A percentile compares a stretch with the other conserved stretches of the same genome.
phyloP scores from a whole-genome alignment of 306 rosid species.

The Dryas octopetala region DNA sequence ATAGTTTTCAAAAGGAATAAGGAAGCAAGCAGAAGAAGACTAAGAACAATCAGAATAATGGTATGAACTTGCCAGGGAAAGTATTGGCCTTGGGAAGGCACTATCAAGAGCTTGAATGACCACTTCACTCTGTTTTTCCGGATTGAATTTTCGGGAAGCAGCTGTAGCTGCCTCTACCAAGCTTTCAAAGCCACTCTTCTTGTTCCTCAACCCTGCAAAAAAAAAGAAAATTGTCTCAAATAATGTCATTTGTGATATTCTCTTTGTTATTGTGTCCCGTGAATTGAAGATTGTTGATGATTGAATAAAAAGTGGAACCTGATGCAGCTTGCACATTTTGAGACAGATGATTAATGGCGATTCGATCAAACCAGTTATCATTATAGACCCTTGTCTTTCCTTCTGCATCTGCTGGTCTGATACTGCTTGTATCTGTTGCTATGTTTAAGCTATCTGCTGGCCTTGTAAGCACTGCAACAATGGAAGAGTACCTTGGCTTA shows the following conservation, averaged over 20 bases:
- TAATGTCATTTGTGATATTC: background rate
- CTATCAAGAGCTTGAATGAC: conserved; percentile 55
- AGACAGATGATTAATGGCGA: conserved; percentile 74
- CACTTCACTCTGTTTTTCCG: conserved; percentile 51
- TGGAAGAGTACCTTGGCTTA: conserved; percentile 22
- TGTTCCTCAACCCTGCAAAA: conserved; percentile 56
- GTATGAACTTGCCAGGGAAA: conserved; percentile 51
- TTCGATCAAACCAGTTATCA: conserved; percentile 68
- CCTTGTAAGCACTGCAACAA: conserved; percentile 48
- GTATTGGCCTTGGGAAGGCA: conserved; percentile 67
- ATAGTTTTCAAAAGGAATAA: background rate
- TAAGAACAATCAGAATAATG: background rate
- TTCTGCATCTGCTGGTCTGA: conserved; percentile 8
- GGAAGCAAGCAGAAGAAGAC: background rate
- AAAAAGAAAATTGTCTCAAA: background rate
- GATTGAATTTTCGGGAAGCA: conserved; percentile 45
- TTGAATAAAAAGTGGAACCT: conserved; percentile 44
- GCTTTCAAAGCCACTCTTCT: conserved; percentile 72
- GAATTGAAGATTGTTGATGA: background rate
- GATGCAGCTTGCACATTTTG: conserved; percentile 70
- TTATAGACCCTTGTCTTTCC: conserved; percentile 32
- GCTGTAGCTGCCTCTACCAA: conserved; percentile 69
- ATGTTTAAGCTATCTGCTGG: conserved; percentile 29
- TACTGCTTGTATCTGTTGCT: background rate
- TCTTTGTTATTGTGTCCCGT: background rate